Conservation (phyloP, 2,329 filamentous ascomycete species). For the Penicillium verrucosum region DNA sequence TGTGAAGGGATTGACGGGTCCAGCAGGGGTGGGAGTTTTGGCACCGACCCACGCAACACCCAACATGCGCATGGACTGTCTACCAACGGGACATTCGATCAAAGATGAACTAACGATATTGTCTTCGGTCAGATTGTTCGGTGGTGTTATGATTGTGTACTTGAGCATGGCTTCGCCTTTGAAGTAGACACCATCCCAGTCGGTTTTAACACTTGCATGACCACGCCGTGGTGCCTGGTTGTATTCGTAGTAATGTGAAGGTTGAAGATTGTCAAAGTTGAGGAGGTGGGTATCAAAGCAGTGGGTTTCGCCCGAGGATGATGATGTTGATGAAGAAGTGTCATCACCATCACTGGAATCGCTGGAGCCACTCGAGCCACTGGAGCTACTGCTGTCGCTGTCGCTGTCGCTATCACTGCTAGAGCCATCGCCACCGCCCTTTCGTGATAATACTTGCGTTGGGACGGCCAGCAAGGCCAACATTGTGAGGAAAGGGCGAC, state of each 20-base stretch:
- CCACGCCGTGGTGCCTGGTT: not conserved
- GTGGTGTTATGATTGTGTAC: conserved; percentile 6
- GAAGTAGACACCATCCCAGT: conserved; percentile 6
- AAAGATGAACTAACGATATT: not conserved
- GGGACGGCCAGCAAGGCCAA: not conserved
- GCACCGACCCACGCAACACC: conserved; percentile 8
- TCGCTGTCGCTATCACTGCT: not conserved
- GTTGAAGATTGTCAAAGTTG: not conserved
- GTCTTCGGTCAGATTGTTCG: not conserved
- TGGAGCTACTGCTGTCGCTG: not conserved
- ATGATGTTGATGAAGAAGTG: not conserved
- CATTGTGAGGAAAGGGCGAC: not conserved
- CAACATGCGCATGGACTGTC: conserved; percentile 3
- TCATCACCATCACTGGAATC: not conserved
- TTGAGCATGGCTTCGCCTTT: conserved; percentile 3
- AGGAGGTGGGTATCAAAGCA: conserved; percentile 6
- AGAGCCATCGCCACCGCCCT: conserved; percentile 1
- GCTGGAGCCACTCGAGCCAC: not conserved
- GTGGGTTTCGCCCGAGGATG: not conserved
- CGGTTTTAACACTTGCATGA: conserved; percentile 5
- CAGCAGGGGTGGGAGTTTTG: not conserved
- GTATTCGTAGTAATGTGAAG: conserved; percentile 2
- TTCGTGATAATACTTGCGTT: not conserved
- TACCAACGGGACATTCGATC: conserved; percentile 2
- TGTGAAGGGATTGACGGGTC: conserved; percentile 4